A percentile compares a stretch with the other conserved stretches of the same genome.
Conservation (phyloP, 2,329 filamentous ascomycete species). For the Rosellinia necatrix region DNA sequence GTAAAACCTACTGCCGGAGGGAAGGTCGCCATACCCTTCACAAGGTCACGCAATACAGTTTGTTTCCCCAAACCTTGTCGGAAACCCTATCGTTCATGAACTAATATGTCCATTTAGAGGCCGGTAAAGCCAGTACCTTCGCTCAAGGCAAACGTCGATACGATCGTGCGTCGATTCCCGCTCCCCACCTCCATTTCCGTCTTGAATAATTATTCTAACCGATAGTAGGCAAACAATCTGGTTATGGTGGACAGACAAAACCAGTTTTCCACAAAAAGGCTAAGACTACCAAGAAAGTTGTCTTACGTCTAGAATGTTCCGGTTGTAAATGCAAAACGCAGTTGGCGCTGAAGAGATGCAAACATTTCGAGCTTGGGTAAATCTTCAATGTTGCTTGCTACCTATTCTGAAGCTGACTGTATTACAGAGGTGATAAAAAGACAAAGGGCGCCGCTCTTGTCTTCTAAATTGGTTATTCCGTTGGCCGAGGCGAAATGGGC, state of each 20-base stretch:
- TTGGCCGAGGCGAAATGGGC: background rate
- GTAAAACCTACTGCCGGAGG: conserved; percentile 6
- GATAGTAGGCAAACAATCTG: conserved; percentile 1
- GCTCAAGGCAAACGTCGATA: conserved; percentile 8
- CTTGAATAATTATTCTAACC: conserved; percentile 52
- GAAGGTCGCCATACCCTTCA: background rate
- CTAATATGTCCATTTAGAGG: background rate
- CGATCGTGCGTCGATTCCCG: conserved; percentile 3
- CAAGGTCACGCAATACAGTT: conserved; percentile 3
- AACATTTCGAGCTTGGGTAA: conserved; percentile 99
- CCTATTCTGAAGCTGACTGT: background rate
- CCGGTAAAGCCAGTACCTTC: conserved; percentile 1
- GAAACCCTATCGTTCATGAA: background rate
- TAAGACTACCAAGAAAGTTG: conserved; percentile 99
- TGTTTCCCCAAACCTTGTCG: background rate
- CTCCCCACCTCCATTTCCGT: too few species aligned
- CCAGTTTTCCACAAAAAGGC: conserved; percentile 99
- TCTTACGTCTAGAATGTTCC: conserved; percentile 97
- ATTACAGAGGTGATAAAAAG: conserved; percentile 97
- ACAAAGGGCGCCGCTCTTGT: conserved; percentile 99
- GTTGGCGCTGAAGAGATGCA: conserved; percentile 98
- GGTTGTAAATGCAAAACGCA: conserved; percentile 98
- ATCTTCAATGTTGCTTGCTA: too few species aligned
- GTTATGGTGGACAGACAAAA: conserved; percentile 95
- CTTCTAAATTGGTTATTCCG: conserved; percentile 68